Evolutionary conservation across 225 moss, liverwort and hornwort species (phyloP), one percentile per base, ranked within the genome.

Genomic region (Polytrichum commune): DNA sequence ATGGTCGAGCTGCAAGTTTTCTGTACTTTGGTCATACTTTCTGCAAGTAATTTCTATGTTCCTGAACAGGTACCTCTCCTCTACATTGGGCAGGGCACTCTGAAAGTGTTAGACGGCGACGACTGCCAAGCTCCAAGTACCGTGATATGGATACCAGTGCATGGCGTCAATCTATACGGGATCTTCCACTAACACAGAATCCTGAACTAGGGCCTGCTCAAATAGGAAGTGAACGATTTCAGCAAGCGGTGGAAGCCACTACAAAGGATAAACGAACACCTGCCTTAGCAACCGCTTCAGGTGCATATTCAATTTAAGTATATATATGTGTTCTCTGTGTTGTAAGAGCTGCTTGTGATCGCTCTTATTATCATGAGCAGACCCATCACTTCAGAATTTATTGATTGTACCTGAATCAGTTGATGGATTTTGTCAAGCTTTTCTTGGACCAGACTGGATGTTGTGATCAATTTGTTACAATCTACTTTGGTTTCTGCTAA

Each of bases 81-180:
- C 74, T 82, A 8, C 81, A 82, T 67, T 89, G 89, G 89, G 83
- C 70, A 65, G 76, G 85, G 60, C 84, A 84, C 71, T 88, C 88
- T 60, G 88, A 89, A 66, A 89, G 83, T 79, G 74, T 74, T 62
- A 73, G 89, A 65, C 76, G 89, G 65, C 85, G 89, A 19, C 82
- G 89, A 71, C 71, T 89, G 55, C 89, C 89, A 66, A 89, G 83
- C 72, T 89, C 89, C 29, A 89, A 83, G 74, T 85, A 78, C 71
- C 85, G 85, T 33, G 89, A 89, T 60, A 85, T 89, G 85, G 89
- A 89, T 33, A 80, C 73, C 22, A 85, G 77, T 68, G 46, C 73
- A 20, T 82, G 85, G 85, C 73, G 80, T 53, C 75, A 71, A 62
- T 61, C 67, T 20, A 56, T 56, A 56, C 73, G 68, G 62, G 80